phyloP scores from a whole-genome alignment of 208 protist species.

The Entamoeba moshkovskii region DNA sequence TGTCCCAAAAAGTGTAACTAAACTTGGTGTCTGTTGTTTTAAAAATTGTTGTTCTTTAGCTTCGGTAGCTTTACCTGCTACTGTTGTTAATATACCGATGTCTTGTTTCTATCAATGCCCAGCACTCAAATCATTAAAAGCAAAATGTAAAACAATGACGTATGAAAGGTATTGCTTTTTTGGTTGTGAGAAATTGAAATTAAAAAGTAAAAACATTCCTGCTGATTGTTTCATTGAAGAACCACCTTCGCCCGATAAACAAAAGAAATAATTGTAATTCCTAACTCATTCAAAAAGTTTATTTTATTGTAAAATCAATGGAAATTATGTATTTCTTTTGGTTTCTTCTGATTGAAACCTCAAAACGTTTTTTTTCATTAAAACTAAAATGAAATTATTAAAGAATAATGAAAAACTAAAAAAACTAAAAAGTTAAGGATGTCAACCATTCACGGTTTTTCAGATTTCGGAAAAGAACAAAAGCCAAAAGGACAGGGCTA shows the following conservation, averaged over 20 bases:
- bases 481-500: background rate
- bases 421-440: too few species aligned
- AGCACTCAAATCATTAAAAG: background rate
- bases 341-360: too few species aligned
- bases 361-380: too few species aligned
- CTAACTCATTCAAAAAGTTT: too few species aligned
- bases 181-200: background rate
- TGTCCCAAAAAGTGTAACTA: background rate
- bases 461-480: background rate
- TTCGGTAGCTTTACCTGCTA: background rate
- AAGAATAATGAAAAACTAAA: too few species aligned
- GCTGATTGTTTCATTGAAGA: background rate
- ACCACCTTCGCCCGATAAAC: background rate
- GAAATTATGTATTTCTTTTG: too few species aligned
- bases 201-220: background rate
- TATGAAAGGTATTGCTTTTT: background rate
- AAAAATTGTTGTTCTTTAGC: background rate
- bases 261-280: too few species aligned
- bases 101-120: background rate
- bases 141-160: background rate
- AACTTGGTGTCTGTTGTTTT: background rate
- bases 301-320: too few species aligned
- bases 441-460: background rate
- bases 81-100: background rate
- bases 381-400: too few species aligned